Percentiles rank a stretch among this genome's conserved stretches.
Conservation (phyloP, 805 yeast species). For the Hanseniaspora mollemarum region DNA sequence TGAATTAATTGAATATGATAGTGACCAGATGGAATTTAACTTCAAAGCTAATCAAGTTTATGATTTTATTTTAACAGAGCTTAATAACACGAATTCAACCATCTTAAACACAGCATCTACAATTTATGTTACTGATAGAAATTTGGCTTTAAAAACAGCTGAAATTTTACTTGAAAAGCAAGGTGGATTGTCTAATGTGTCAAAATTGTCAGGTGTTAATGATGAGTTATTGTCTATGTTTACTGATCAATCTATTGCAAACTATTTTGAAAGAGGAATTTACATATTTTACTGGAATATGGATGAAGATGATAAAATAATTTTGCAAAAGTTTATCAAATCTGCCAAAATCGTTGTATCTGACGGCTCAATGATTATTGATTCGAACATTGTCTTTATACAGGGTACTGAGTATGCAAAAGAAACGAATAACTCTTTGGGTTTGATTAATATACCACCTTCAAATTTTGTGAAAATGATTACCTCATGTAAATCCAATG, state of each 20-base stretch:
- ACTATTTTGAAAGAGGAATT: slow-evolving; percentile 45
- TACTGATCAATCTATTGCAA: slow-evolving; percentile 36
- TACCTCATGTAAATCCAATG: slow-evolving; percentile 31
- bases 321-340: slow-evolving; percentile 38
- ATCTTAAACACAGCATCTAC: slow-evolving; percentile 42
- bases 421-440: slow-evolving; percentile 40
- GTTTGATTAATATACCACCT: background rate
- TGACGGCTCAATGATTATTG: slow-evolving; percentile 33
- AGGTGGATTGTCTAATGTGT: slow-evolving; percentile 25
- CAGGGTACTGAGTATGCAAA: slow-evolving; percentile 63
- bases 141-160: slow-evolving; percentile 20
- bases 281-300: slow-evolving; percentile 53
- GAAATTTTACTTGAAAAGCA: slow-evolving; percentile 33
- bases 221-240: slow-evolving; percentile 36
- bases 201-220: slow-evolving; percentile 33
- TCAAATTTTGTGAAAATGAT: slow-evolving; percentile 55
- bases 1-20: slow-evolving; percentile 44
- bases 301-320: slow-evolving; percentile 43
- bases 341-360: background rate
- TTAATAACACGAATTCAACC: slow-evolving; percentile 43
- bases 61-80: slow-evolving; percentile 27
- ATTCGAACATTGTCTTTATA: slow-evolving; percentile 46
- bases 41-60: background rate
- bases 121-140: slow-evolving; percentile 33
- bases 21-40: background rate